Evolutionary conservation across 1,284 basidiomycete genomes (phyloP), one percentile per base, ranked within the genome.

Genomic region (Moesziomyces sp.): DNA sequence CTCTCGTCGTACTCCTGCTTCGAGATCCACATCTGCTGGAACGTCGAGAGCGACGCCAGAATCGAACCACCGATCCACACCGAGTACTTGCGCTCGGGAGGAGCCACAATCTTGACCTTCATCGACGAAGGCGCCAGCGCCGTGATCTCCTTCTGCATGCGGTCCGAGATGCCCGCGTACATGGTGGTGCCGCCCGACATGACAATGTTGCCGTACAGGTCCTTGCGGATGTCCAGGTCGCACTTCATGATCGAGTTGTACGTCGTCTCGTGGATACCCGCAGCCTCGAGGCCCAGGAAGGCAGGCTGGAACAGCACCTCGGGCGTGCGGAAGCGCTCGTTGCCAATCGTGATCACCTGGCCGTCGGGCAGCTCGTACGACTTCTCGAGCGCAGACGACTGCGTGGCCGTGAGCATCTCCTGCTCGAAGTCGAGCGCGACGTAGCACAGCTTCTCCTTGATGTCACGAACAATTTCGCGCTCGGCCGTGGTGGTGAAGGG

Each of bases 31-130:
- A 93, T 86, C 85, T 88, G 88, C 88, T 97, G 94, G 93, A 97
- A 97, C 76, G 95, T 97, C 79, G 90, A 92, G 62, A 97, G 90
- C 62, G 94, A 97, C 42, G 94, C 93, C 74, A 97, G 88, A 86
- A 98, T 98, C 74, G 94, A 97, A 82, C 96, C 95, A 89, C 96
- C 95, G 84, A 98, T 98, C 95, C 95, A 98, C 87, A 97, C 95
- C 58, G 92, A 93, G 79, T 84, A 84, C 78, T 84, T 84, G 45
- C 82, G 68, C 80, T 80, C 80, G 50, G 80, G 83, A 23, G 81
- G 81, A 47, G 80, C 83, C 19, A 84, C 80, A 55, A 82, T 83
- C 83, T 84, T 84, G 88, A 96, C 92, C 91, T 94, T 97, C 92
- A 97, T 88, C 65, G 86, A 87, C 68, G 85, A 84, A 30, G 95